A percentile compares a stretch with the other conserved stretches of the same genome.
Conservation (phyloP, 2,329 filamentous ascomycete genomes). For the Fusarium begoniae region DNA sequence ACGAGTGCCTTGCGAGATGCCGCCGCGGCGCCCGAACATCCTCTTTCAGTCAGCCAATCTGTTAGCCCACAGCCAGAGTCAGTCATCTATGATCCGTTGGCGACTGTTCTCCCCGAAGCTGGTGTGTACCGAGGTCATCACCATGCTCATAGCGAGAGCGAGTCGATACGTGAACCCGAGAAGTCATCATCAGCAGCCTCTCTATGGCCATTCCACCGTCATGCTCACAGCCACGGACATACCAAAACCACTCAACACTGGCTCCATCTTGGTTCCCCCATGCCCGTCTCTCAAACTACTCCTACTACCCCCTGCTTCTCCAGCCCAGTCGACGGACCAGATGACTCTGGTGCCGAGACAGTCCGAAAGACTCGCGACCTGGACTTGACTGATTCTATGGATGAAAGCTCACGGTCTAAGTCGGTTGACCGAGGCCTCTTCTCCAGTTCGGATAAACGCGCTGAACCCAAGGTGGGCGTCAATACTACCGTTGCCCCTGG, state of each 20-base stretch:
- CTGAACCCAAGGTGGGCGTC: slow-evolving; percentile 69
- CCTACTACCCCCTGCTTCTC: slow-evolving; percentile 51
- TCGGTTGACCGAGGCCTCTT: slow-evolving; percentile 73
- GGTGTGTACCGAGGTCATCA: slow-evolving; percentile 39
- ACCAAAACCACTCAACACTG: slow-evolving; percentile 52
- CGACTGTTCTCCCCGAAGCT: slow-evolving; percentile 49
- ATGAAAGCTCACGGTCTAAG: slow-evolving; percentile 63
- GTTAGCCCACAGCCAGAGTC: slow-evolving; percentile 39
- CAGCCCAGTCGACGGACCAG: slow-evolving; percentile 48
- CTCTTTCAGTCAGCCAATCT: slow-evolving; percentile 40
- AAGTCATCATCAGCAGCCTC: slow-evolving; percentile 40
- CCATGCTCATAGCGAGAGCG: slow-evolving; percentile 42
- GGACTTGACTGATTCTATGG: slow-evolving; percentile 48
- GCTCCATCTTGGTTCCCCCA: slow-evolving; percentile 49
- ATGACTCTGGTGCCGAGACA: slow-evolving; percentile 50
- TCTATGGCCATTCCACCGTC: slow-evolving; percentile 49
- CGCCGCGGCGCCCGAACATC: slow-evolving; percentile 31
- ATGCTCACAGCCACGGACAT: slow-evolving; percentile 52
- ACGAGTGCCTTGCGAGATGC: slow-evolving; percentile 51
- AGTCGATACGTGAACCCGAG: slow-evolving; percentile 36
- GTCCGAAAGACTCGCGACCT: slow-evolving; percentile 55
- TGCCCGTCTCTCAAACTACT: slow-evolving; percentile 43
- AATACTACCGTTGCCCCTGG: slow-evolving; percentile 71
- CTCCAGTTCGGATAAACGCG: slow-evolving; percentile 69
- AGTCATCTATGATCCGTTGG: slow-evolving; percentile 52